A percentile compares a stretch with the other conserved stretches of the same genome.
Evolutionary conservation across 1,139 yeast genomes (phyloP).

Genomic region (Candida neerlandica): DNA sequence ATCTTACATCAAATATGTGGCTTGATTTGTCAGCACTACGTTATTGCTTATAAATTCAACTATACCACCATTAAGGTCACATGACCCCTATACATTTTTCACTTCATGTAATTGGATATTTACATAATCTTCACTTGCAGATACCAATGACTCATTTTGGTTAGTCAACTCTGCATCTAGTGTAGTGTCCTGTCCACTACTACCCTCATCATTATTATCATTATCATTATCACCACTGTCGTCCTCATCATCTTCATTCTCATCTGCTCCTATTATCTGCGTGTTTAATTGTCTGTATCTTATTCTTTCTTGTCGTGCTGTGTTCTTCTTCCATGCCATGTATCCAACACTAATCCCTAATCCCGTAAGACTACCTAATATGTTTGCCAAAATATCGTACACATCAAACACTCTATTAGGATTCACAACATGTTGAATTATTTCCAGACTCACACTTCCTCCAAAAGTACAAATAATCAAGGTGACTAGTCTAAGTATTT

Average conservation of each 20-base stretch:
- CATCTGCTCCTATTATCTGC: constrained; percentile 45
- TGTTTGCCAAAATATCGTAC: constrained; percentile 48
- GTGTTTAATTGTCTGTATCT: constrained; percentile 10
- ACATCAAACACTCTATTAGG: constrained; percentile 52
- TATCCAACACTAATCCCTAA: constrained; percentile 20
- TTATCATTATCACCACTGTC: constrained; percentile 43
- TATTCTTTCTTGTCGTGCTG: constrained; percentile 10
- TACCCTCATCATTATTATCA: constrained; percentile 3
- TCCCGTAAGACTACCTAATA: constrained; percentile 37
- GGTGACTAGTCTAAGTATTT: constrained; percentile 44
- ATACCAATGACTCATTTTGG: background rate
- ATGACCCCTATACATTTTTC: constrained; percentile 23
- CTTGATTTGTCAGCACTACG: background rate
- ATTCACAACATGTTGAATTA: constrained; percentile 46
- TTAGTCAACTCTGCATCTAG: background rate
- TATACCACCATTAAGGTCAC: background rate
- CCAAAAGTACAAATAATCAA: constrained; percentile 44
- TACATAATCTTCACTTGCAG: constrained; percentile 41
- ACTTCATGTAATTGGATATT: constrained; percentile 50
- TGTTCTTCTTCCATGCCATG: constrained; percentile 16
- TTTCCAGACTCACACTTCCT: constrained; percentile 56
- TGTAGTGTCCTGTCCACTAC: background rate
- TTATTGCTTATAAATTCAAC: background rate
- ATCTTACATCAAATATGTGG: too few relatives aligned
- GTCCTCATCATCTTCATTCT: constrained; percentile 18